Base-by-base conservation (phyloP, 225 moss, liverwort and hornwort species). In the Lunularia cruciata region DNA sequence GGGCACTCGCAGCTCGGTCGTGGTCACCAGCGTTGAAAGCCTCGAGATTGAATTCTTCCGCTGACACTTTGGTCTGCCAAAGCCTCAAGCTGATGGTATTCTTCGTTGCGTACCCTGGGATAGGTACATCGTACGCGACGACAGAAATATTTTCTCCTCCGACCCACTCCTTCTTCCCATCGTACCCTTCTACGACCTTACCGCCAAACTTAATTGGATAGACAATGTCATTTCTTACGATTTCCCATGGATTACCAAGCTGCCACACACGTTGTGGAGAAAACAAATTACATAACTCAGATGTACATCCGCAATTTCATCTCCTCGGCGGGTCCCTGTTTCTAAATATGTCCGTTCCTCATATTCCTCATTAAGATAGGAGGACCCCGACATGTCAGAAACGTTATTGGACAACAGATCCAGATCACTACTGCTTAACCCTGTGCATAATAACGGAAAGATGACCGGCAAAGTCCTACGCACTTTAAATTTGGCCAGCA, bases 161-260 rank as follows among this genome's bases (percentile, higher is more conserved):
- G 3, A 85, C 65, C 96, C 96, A 98, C 73, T 91, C 83, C 77
- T 86, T 98, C 78, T 83, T 98, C 40, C 90, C 89, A 59, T 78
- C 82, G 38, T 83, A 80, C 8, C 81, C 79, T 34, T 92, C 87
- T 0, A 92, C 77, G 6, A 85, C 85, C 86, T 98, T 98, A 35
- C 96, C 96, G 28, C 83, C 90, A 63, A 98, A 98, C 55, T 83
- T 89, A 35, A 98, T 75, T 5, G 86, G 84, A 52, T 92, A 98
- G 20, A 83, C 83, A 32, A 92, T 81, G 72, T 98, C 92, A 58
- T 92, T 83, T 67, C 96, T 82, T 27, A 81, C 74, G 59, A 91
- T 92, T 64, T 98, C 96, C 96, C 92, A 98, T 0, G 92, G 96
- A 38, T 91, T 83, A 38, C 96, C 96, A 82, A 83, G 83, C 96